These are phyloP conservation scores for Exutisphaerella laricina DNA, from an alignment of 2,329 filamentous ascomycete species.

Conservation along the genomic window DNA sequence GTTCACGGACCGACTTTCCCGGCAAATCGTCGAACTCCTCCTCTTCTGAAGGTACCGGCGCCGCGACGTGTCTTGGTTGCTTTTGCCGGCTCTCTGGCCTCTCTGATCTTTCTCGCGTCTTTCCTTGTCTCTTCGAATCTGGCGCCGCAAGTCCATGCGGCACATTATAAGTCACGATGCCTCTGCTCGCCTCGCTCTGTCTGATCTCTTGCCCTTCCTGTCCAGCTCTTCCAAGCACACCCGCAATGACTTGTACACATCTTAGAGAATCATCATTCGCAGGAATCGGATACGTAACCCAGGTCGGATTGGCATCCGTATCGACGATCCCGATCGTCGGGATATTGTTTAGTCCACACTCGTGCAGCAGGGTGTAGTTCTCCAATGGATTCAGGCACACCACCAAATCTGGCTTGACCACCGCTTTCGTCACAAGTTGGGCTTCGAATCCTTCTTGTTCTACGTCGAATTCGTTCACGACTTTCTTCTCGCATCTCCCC, in stretches of 20 bases:
- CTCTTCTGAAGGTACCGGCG: no score
- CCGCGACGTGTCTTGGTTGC: background rate
- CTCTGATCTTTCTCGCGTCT: background rate
- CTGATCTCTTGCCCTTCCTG: constrained; percentile 67
- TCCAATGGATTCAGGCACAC: constrained; percentile 89
- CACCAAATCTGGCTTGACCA: constrained; percentile 80
- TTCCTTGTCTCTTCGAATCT: constrained; percentile 3
- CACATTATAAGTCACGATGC: constrained; percentile 55
- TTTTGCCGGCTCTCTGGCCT: background rate
- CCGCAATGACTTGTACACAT: constrained; percentile 72
- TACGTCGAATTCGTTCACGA: constrained; percentile 71
- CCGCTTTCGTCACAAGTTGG: constrained; percentile 57
- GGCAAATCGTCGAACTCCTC: constrained; percentile 13
- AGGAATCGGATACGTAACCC: constrained; percentile 94
- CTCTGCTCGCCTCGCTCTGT: constrained; percentile 55
- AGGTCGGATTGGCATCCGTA: constrained; percentile 84
- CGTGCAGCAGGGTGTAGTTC: constrained; percentile 84
- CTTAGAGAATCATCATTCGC: constrained; percentile 95
- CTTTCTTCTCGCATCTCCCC: constrained; percentile 60
- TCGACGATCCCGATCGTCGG: constrained; percentile 94
- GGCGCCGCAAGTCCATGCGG: constrained; percentile 30
- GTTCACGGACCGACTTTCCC: constrained; percentile 13
- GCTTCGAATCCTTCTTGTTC: constrained; percentile 59
- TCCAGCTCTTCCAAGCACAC: constrained; percentile 78
- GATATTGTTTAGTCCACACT: constrained; percentile 81